phyloP scores from a whole-genome alignment of 2,329 filamentous ascomycete species.

The Botrytis paeoniae region DNA sequence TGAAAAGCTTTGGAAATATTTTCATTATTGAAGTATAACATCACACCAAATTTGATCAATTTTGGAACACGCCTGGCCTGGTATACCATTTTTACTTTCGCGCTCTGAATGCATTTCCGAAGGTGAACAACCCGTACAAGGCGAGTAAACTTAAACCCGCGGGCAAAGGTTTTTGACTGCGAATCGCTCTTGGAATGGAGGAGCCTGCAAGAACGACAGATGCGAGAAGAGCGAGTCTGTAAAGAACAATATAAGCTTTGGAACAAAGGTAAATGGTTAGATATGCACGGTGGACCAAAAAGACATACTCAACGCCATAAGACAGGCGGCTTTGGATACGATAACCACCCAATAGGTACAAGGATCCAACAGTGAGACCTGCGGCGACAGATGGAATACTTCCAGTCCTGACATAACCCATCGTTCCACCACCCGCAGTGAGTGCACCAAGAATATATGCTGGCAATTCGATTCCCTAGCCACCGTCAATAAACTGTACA shows the following conservation, averaged over 20 bases:
- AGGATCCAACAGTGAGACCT: conserved; percentile 74
- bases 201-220: conserved; percentile 81
- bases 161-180: conserved; percentile 79
- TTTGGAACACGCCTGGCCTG: conserved; percentile 20
- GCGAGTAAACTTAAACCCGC: conserved; percentile 75
- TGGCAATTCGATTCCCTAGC: conserved; percentile 51
- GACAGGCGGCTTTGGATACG: conserved; percentile 71
- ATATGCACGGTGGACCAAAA: background rate
- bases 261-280: background rate
- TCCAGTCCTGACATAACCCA: conserved; percentile 79
- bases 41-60: conserved; percentile 30
- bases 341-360: conserved; percentile 75
- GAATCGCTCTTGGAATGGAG: conserved; percentile 82
- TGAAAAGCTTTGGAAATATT: background rate
- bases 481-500: conserved; percentile 14
- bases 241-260: conserved; percentile 1
- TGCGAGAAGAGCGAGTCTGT: conserved; percentile 71
- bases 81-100: conserved; percentile 37
- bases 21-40: background rate
- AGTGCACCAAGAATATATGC: conserved; percentile 77
- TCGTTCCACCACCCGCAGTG: conserved; percentile 82
- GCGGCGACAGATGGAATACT: conserved; percentile 85
- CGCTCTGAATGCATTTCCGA: conserved; percentile 63
- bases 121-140: conserved; percentile 73
- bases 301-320: conserved; percentile 69